These are phyloP conservation scores for Backusella parvicylindrica DNA, from an alignment of 192 early-diverging fungal genomes.

Conservation along the genomic window DNA sequence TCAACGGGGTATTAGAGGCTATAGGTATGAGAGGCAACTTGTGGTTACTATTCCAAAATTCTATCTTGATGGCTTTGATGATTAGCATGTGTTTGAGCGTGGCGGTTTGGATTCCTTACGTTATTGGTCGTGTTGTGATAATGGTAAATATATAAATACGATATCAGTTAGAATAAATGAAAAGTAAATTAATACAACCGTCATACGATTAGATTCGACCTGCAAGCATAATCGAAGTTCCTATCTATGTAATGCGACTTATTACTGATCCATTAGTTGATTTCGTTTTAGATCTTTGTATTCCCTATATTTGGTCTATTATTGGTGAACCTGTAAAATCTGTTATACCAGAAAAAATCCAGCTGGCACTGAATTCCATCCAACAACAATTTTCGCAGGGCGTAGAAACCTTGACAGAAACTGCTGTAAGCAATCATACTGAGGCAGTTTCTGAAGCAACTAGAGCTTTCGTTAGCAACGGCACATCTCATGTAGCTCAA, in stretches of 20 bases:
- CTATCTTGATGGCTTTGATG: conserved; percentile 72
- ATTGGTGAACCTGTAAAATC: conserved; percentile 1
- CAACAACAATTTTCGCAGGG: background rate
- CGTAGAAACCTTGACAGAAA: background rate
- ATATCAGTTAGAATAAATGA: background rate
- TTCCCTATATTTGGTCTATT: conserved; percentile 37
- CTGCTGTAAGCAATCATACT: background rate
- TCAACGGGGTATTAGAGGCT: conserved; percentile 82
- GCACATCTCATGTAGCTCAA: background rate
- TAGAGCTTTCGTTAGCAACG: background rate
- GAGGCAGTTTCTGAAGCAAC: background rate
- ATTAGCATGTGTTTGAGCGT: conserved; percentile 66
- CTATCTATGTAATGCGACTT: conserved; percentile 52
- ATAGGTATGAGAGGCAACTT: conserved; percentile 87
- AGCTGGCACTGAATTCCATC: background rate
- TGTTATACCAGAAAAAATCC: conserved; percentile 11
- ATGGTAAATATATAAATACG: conserved; percentile 26
- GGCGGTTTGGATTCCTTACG: conserved; percentile 75
- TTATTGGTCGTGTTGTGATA: conserved; percentile 52
- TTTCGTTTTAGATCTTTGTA: conserved; percentile 51
- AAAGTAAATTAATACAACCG: background rate
- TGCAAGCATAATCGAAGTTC: conserved; percentile 44
- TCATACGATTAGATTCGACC: conserved; percentile 43
- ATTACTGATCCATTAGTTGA: conserved; percentile 77
- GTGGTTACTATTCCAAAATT: conserved; percentile 77